Evolutionary conservation across 768 basidiomycete genomes (phyloP).

Genomic region (Naganishia antarctica): DNA sequence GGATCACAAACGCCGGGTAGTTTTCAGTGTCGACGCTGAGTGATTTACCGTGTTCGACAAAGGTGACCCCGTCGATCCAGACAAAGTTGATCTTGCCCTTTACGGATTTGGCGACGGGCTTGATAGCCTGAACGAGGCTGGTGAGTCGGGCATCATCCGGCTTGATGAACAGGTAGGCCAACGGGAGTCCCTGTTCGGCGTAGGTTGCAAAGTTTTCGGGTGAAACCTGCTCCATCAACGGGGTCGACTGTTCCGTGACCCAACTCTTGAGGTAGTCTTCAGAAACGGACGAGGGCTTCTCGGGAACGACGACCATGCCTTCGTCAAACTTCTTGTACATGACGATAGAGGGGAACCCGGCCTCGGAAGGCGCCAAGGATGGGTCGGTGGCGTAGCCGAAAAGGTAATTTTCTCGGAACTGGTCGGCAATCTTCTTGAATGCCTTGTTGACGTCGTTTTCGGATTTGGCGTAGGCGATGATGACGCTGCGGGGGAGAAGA

Average conservation of each 20-base stretch:
- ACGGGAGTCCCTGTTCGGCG: conserved; percentile 72
- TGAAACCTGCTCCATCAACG: conserved; percentile 83
- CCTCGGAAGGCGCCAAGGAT: conserved; percentile 52
- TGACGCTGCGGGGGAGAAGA: conserved; percentile 55
- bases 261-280: conserved; percentile 64
- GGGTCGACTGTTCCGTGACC: conserved; percentile 76
- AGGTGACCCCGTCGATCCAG: conserved; percentile 94
- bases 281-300: conserved; percentile 37
- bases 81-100: conserved; percentile 93
- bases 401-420: conserved; percentile 85
- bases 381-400: conserved; percentile 78
- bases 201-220: conserved; percentile 89
- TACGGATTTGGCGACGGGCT: conserved; percentile 71
- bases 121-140: conserved; percentile 62
- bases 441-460: conserved; percentile 66
- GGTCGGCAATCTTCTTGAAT: conserved; percentile 75
- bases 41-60: conserved; percentile 89
- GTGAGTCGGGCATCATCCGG: conserved; percentile 63
- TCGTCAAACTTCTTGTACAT: conserved; percentile 92
- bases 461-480: conserved; percentile 75
- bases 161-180: conserved; percentile 93
- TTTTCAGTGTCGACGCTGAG: conserved; percentile 69
- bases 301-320: conserved; percentile 52
- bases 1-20: conserved; percentile 93
- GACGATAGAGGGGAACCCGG: conserved; percentile 72